Evolutionary conservation across 352 stramenopile species (phyloP).

Genomic region (Phytophthora ramorum): DNA sequence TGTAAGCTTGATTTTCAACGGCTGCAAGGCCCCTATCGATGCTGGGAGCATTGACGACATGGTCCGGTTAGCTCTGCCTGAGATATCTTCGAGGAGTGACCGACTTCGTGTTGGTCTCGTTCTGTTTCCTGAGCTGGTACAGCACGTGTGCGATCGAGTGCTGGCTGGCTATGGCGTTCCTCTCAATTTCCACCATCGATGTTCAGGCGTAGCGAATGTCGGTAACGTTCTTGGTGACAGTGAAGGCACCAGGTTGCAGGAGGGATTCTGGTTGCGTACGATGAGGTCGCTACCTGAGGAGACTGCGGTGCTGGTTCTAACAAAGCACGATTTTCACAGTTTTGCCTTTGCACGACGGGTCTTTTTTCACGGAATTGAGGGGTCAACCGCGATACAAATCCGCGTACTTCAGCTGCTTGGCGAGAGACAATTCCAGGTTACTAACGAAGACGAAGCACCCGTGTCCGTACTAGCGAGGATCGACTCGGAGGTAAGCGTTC

Average conservation of each 20-base stretch:
- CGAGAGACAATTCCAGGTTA: conserved; percentile 19
- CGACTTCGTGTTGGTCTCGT: conserved; percentile 31
- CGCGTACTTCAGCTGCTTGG: conserved; percentile 24
- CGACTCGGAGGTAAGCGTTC: not conserved
- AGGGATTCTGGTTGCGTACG: conserved; percentile 34
- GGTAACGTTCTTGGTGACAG: not conserved
- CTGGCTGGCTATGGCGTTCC: conserved; percentile 34
- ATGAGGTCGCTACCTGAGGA: conserved; percentile 29
- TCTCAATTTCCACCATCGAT: conserved; percentile 16
- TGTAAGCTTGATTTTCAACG: conserved; percentile 22
- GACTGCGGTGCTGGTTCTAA: conserved; percentile 29
- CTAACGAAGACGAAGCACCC: not conserved
- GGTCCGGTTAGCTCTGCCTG: not conserved
- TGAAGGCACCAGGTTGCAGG: not conserved
- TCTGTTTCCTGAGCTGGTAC: conserved; percentile 36
- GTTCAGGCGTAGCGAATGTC: not conserved
- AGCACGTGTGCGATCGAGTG: conserved; percentile 38
- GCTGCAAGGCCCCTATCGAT: conserved; percentile 1
- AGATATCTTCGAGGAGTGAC: conserved; percentile 17
- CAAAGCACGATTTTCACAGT: conserved; percentile 33
- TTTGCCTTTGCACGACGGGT: conserved; percentile 39
- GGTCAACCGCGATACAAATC: conserved; percentile 18
- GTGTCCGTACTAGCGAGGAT: not conserved
- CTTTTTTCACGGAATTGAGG: conserved; percentile 39
- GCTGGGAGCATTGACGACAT: conserved; percentile 6